Base-by-base conservation (phyloP, 306 rosid genomes). In the Sicyos baderoa region DNA sequence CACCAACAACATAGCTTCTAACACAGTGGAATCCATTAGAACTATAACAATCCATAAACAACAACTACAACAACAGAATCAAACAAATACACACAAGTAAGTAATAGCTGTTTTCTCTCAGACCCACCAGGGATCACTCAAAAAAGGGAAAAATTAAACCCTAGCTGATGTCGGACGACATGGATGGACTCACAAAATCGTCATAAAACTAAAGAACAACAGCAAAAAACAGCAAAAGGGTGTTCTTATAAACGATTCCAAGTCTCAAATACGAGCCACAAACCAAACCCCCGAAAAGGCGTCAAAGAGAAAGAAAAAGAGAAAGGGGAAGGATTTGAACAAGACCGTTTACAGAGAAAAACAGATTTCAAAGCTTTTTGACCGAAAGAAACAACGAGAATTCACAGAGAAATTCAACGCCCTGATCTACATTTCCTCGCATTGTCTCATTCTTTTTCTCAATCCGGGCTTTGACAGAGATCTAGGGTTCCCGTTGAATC, bases 161-260 rank as follows among this genome's bases (percentile, higher is more conserved):
- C 74, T 86, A 91, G 89, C 96, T 79, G 49, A 88, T 91, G 67
- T 88, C 97, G 54, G 96, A 91, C 78, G 96, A 88, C 97, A 91
- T 91, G 85, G 95, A 83, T 80, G 72, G 52, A 53, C 37, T 51
- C 11, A 25, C 7, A 12, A 49, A 73, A 73, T 73, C 76, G 14
- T 10, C 70, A 73, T 50, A 73, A 54, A 53, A 66, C 6, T 7
- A 21, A 6, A 23, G 29, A 56, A 45, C 68, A 73, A 62, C 15
- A n/a, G 21, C 14, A 37, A 12, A 70, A 32, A 35, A 60, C 67
- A 60, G n/a, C 23, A n/a, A 35, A 32, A 60, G 48, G 51, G 22
- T 18, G 27, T 23, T 19, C 14, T 52, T 72, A 63, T 49, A 59
- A 59, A 19, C 4, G 21, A 0, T 47, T 67, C 27, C 15, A 19